A percentile compares a stretch with the other conserved stretches of the same genome.
Evolutionary conservation across 768 basidiomycete species (phyloP).

Genomic region (Terana coerulea): DNA sequence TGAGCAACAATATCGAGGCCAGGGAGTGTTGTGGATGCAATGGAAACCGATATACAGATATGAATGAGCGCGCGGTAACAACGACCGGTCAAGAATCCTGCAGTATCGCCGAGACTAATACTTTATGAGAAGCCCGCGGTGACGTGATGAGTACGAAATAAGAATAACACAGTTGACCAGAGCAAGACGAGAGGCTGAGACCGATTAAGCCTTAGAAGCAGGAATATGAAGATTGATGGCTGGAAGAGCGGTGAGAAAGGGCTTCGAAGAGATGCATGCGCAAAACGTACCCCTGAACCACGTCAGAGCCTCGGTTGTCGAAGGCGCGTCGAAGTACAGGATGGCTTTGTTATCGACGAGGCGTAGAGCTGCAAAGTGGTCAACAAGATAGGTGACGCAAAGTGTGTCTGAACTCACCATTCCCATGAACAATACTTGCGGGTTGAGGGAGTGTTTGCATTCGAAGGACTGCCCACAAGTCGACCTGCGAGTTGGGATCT

Average conservation of each 20-base stretch:
- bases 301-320: slow-evolving; percentile 79
- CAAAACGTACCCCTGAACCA: slow-evolving; percentile 77
- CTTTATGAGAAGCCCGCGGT: not conserved
- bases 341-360: slow-evolving; percentile 92
- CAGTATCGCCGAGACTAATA: not conserved
- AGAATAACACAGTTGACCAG: not conserved
- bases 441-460: slow-evolving; percentile 94
- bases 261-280: slow-evolving; percentile 4
- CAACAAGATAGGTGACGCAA: not conserved
- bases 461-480: slow-evolving; percentile 94
- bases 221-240: slow-evolving; percentile 90
- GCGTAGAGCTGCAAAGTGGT: slow-evolving; percentile 55
- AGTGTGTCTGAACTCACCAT: slow-evolving; percentile 42
- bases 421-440: slow-evolving; percentile 86
- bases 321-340: slow-evolving; percentile 82
- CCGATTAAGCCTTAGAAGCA: slow-evolving; percentile 62
- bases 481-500: slow-evolving; percentile 71
- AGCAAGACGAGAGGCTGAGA: not conserved
- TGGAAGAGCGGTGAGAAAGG: slow-evolving; percentile 27
- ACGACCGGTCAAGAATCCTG: not conserved
- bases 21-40: no score
- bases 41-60: not conserved
- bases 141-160: not conserved
- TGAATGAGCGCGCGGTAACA: not conserved
- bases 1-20: not conserved